Evolutionary conservation across 176 grass and related monocot genomes (phyloP), one percentile per base, ranked within the genome.

Genomic region (Tuctoria greenei): DNA sequence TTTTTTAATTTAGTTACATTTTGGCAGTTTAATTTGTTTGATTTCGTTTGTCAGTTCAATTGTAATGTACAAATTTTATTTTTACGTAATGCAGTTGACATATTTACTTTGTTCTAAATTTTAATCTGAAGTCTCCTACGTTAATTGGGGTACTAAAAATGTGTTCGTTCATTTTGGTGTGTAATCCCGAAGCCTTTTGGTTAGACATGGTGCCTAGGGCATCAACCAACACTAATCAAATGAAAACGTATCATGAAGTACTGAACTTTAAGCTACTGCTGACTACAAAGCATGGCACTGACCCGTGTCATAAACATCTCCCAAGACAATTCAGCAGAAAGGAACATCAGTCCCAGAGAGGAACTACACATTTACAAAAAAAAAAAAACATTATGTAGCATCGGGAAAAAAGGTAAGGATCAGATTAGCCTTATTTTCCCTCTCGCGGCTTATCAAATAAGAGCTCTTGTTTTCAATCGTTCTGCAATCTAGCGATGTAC

Each of bases 401-500:
- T 61, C 3, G 23, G 54, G 1, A 0, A 83, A 61, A 52, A 45
- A 16, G 15, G 1, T 20, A 44, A 24, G 61, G 20, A 68, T 52
- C 15, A 0, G 15, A 73, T 27, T 28, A 67, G 51, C 34, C 2
- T 37, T 73, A 27, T 26, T 45, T 73, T 54, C 4, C 2, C 59
- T 66, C 40, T 82, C 47, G 40, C 18, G 37, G 9, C 26, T 65
- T 77, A 10, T 61, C 28, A 14, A 0, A 59, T 24, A 38, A 4
- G 31, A 24, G 5, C 42, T 18, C 23, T 72, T 64, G 27, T 61
- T 75, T 62, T 97, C 64, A 98, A 75, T 98, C 91, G 17, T 58
- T 94, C 62, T 94, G 81, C 60, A 98, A 83, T 83, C 95, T 92
- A 43, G 84, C 89, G 12, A 98, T 98, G 73, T 98, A 98, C 46